These are phyloP conservation scores for Entomortierella lignicola DNA, from an alignment of 192 early-diverging fungal genomes.

Conservation along the genomic window DNA sequence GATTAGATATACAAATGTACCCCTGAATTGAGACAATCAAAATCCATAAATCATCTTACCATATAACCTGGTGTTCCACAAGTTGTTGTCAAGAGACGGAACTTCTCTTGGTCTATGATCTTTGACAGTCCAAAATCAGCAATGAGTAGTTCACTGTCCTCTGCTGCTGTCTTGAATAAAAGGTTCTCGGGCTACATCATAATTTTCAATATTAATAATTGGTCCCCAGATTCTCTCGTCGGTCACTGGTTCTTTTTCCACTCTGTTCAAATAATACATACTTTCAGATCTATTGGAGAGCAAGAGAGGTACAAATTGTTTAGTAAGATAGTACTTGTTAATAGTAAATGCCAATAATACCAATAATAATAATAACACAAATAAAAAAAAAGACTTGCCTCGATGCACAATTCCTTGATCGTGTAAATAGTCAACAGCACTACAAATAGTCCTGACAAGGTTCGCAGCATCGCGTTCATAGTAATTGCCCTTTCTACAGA, in stretches of 20 bases:
- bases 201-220: no score
- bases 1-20: neutral
- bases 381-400: constrained; percentile 41
- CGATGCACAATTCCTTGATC: constrained; percentile 88
- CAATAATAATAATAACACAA: neutral
- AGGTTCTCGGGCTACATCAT: constrained; percentile 77
- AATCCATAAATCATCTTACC: constrained; percentile 54
- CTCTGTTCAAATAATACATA: no score
- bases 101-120: constrained; percentile 69
- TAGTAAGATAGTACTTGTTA: neutral
- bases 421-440: constrained; percentile 86
- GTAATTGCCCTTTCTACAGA: constrained; percentile 74
- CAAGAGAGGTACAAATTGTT: neutral
- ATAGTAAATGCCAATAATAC: neutral
- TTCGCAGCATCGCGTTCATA: constrained; percentile 85
- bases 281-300: constrained; percentile 15
- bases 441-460: constrained; percentile 80
- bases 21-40: neutral
- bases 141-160: constrained; percentile 72
- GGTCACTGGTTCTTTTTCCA: no score
- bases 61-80: constrained; percentile 89
- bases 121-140: constrained; percentile 86
- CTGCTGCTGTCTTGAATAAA: constrained; percentile 70
- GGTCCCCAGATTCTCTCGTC: no score
- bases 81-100: constrained; percentile 69